phyloP scores from a whole-genome alignment of 768 basidiomycete genomes.

The Xerocomellus dryophilus region DNA sequence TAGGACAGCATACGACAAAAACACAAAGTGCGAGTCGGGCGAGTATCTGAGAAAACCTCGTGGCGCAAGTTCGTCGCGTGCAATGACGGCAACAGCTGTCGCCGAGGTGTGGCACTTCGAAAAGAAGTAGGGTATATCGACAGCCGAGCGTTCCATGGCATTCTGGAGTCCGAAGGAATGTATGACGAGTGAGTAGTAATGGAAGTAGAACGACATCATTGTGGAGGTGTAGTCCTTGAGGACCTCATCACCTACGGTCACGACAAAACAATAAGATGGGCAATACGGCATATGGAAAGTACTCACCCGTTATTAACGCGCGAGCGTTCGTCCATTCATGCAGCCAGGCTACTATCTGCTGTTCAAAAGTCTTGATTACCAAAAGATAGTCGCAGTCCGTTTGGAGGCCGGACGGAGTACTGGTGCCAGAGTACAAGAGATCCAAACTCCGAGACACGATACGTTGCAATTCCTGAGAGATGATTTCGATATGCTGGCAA shows the following conservation, averaged over 20 bases:
- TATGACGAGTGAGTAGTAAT: constrained; percentile 83
- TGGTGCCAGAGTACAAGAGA: constrained; percentile 81
- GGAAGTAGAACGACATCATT: constrained; percentile 68
- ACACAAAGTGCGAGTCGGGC: constrained; percentile 89
- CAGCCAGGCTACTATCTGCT: constrained; percentile 63
- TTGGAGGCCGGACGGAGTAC: constrained; percentile 77
- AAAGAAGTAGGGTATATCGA: constrained; percentile 84
- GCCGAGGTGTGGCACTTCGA: constrained; percentile 73
- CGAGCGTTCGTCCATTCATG: constrained; percentile 46
- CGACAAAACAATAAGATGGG: constrained; percentile 2
- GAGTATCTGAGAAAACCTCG: constrained; percentile 76
- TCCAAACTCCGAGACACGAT: constrained; percentile 87
- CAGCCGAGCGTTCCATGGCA: constrained; percentile 73
- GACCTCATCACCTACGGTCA: constrained; percentile 24
- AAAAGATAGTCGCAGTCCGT: constrained; percentile 81
- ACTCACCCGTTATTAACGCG: constrained; percentile 17
- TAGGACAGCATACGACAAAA: constrained; percentile 88
- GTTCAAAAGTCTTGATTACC: constrained; percentile 79
- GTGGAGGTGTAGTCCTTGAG: constrained; percentile 26
- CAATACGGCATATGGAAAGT: neutral
- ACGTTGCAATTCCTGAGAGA: constrained; percentile 74
- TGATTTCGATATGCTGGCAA: neutral
- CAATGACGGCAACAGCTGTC: constrained; percentile 62
- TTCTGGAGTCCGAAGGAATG: constrained; percentile 97
- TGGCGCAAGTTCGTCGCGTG: constrained; percentile 78